These are phyloP conservation scores for Triticum urartu DNA, from an alignment of 176 grass and related monocot species.

Conservation along the genomic window DNA sequence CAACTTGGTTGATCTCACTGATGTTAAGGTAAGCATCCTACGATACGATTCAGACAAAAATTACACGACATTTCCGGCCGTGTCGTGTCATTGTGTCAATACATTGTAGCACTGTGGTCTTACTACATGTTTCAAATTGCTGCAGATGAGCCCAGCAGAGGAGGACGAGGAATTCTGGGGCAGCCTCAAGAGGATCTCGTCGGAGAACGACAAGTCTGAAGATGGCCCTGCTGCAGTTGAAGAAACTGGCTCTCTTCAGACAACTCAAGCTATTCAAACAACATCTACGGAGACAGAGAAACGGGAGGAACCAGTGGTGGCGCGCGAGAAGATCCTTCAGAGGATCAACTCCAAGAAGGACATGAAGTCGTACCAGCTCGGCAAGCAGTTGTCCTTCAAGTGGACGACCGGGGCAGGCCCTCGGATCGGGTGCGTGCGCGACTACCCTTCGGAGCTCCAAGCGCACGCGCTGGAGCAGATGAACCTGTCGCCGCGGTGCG, in stretches of 20 bases:
- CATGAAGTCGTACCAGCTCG: constrained; percentile 71
- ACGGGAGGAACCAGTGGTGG: neutral
- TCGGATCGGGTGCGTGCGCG: constrained; percentile 85
- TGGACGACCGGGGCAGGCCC: constrained; percentile 90
- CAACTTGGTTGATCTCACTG: constrained; percentile 72
- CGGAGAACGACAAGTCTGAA: constrained; percentile 27
- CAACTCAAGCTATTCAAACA: neutral
- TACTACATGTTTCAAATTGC: neutral
- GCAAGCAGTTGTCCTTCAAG: constrained; percentile 80
- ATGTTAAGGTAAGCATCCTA: constrained; percentile 68
- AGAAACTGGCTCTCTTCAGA: neutral
- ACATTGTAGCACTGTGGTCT: neutral
- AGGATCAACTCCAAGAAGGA: constrained; percentile 88
- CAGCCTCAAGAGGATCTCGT: constrained; percentile 47
- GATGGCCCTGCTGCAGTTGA: neutral
- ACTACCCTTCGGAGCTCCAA: constrained; percentile 86
- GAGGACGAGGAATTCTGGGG: constrained; percentile 66
- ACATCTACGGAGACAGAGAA: neutral
- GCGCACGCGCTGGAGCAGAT: constrained; percentile 63
- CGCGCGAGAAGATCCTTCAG: constrained; percentile 59
- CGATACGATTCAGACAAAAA: neutral
- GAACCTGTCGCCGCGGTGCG: constrained; percentile 60
- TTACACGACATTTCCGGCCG: neutral
- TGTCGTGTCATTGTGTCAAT: neutral
- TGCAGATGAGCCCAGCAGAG: constrained; percentile 76